Base-by-base conservation (phyloP, 352 stramenopile species). In the Saprolegnia diclina region DNA sequence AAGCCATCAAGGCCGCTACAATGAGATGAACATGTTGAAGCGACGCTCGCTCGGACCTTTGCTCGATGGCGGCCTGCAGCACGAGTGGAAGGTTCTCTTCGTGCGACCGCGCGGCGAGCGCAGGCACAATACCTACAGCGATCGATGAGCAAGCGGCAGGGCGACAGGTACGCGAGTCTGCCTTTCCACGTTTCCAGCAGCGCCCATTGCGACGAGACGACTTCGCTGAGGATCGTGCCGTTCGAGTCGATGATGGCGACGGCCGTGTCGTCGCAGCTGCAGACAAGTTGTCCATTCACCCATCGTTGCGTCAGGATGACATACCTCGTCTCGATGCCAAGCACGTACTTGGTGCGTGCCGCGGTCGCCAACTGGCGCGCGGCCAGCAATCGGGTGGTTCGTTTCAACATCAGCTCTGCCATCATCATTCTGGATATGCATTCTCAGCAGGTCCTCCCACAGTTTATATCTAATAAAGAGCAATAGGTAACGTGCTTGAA, bases 81-180 rank as follows among this genome's bases (percentile, higher is more conserved):
- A 99, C 92, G n/a, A 85, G 77, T 45, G 98, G 94, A 48, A 99
- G 90, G 67, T 98, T 98, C 68, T 96, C 81, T 56, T 90, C 83
- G 71, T 99, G 97, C 5, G 95, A 94, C 55, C 91, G 82, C 54
- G 90, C 90, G 0, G 97, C 97, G 13, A 99, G 74, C 11, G 87
- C 83, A 7, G 97, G 97, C 5, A 99, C 96, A n/a, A 99, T 94
- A 11, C 97, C 97, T 92, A 37, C 6, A 38, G 13, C 16, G 45
- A 14, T 22, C 45, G 45, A 26, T 46, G 54, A 5, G 6, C 18
- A 18, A 22, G 6, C 50, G 38, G 19, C 13, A 24, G 29, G 46
- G 19, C 3, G 21, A 40, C 24, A 2, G 13, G 16, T 64, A 2
- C 1, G 11, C 0, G 32, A 24, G 46, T 61, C 24, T 40, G 90